Base-by-base conservation (phyloP, 2,329 filamentous ascomycete genomes). In the Penicillium sp. region DNA sequence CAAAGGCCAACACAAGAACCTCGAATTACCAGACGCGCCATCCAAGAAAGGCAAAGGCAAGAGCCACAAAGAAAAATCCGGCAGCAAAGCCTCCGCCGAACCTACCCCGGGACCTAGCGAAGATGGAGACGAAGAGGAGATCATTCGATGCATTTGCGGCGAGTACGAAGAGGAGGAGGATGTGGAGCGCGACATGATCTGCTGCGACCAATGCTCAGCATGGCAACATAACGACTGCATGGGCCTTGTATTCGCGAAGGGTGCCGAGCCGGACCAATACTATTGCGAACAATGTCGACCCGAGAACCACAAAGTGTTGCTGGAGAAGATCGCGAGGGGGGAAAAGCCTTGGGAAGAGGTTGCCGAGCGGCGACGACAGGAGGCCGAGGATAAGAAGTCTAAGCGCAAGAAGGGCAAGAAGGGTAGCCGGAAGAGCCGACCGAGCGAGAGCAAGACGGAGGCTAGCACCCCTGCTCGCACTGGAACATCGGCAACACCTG, bases 171-270 rank as follows among this genome's bases (percentile, higher is more conserved):
- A 92, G 63, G 89, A 92, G 57, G 90, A 93, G 64, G 90, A 95
- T 64, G 87, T 90, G 14, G 90, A 89, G 62, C 88, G 94, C 66
- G 87, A 92, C 50, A 97, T 96, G 92, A 96, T 99, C 67, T 91
- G 89, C 58, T 99, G 94, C 78, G 94, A 99, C 74, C 85, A 84
- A 45, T 99, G 94, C 75, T 86, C 85, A 47, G 93, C 89, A 41
- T 99, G 94, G 94, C 94, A 99, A 75, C 94, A 99, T 75, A 97
- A 97, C 69, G 88, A 95, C 60, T 99, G 94, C 72, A 90, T 99
- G 80, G 91, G 90, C 51, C 85, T 97, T 67, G 85, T 88, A 45
- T 91, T 89, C 65, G 85, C 87, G 29, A 89, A 82, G 54, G 77
- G 92, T 56, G 85, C 92, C 67, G 82, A 90, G 53, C 88, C 89